phyloP scores from a whole-genome alignment of 1,139 yeast genomes.

The Pichia sp. region DNA sequence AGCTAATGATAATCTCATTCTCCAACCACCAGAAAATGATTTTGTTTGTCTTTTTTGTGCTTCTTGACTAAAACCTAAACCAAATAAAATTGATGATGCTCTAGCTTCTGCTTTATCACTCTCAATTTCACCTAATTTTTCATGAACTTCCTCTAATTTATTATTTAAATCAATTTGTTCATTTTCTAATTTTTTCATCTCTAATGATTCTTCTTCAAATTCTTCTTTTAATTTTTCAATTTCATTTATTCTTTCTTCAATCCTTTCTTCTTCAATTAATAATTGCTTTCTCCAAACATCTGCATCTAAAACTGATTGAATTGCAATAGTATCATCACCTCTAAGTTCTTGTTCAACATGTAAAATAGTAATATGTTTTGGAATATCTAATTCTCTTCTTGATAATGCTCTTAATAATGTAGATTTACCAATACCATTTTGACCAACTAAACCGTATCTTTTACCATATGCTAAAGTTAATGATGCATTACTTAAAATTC shows the following conservation, averaged over 20 bases:
- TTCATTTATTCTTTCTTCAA: conserved; percentile 66
- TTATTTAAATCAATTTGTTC: conserved; percentile 82
- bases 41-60: conserved; percentile 80
- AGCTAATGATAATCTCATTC: conserved; percentile 98
- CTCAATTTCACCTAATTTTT: conserved; percentile 85
- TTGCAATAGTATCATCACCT: conserved; percentile 86
- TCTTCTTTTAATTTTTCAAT: conserved; percentile 63
- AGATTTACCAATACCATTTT: conserved; percentile 99
- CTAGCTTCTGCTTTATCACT: conserved; percentile 96
- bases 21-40: conserved; percentile 98
- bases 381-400: conserved; percentile 87
- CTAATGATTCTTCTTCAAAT: conserved; percentile 79
- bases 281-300: conserved; percentile 98
- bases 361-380: conserved; percentile 88
- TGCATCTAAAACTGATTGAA: conserved; percentile 93
- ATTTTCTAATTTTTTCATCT: conserved; percentile 73
- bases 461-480: conserved; percentile 86
- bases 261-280: conserved; percentile 65
- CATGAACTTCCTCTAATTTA: conserved; percentile 71
- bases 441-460: conserved; percentile 96
- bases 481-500: conserved; percentile 84
- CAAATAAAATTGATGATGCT: conserved; percentile 91
- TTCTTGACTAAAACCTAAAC: conserved; percentile 88
- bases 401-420: conserved; percentile 85
- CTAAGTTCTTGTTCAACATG: conserved; percentile 96